Conservation (phyloP, 805 yeast genomes). For the Yamadazyma sp. region DNA sequence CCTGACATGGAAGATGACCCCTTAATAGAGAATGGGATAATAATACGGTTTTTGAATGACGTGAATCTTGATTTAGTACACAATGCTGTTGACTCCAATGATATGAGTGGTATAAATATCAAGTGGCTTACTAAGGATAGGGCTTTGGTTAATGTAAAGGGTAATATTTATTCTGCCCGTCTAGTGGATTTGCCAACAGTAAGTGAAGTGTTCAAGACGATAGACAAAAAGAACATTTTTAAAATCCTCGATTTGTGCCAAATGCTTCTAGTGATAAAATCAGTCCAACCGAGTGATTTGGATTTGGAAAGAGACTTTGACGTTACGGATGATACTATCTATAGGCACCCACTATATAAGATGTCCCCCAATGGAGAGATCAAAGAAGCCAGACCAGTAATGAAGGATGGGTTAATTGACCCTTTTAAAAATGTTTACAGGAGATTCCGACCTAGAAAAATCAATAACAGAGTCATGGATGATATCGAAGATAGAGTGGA, state of each 20-base stretch:
- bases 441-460: slow-evolving; percentile 68
- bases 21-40: slow-evolving; percentile 79
- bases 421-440: slow-evolving; percentile 73
- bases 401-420: slow-evolving; percentile 79
- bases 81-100: slow-evolving; percentile 75
- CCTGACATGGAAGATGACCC: slow-evolving; percentile 97
- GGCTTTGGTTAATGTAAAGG: slow-evolving; percentile 73
- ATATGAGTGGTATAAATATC: slow-evolving; percentile 66
- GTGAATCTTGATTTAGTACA: slow-evolving; percentile 70
- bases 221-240: slow-evolving; percentile 84
- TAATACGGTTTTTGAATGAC: slow-evolving; percentile 72
- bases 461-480: slow-evolving; percentile 69
- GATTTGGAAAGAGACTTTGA: slow-evolving; percentile 48
- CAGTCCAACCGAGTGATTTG: slow-evolving; percentile 39
- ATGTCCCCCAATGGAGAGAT: slow-evolving; percentile 35
- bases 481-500: slow-evolving; percentile 78
- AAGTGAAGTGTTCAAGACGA: slow-evolving; percentile 82
- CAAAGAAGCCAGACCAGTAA: slow-evolving; percentile 48
- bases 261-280: slow-evolving; percentile 71
- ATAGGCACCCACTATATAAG: slow-evolving; percentile 41
- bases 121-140: slow-evolving; percentile 82
- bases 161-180: slow-evolving; percentile 74
- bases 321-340: slow-evolving; percentile 34
- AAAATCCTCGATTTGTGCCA: slow-evolving; percentile 86
- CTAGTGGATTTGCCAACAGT: slow-evolving; percentile 88